Base-by-base conservation (phyloP, 352 stramenopile genomes). In the Globisporangium nunn region DNA sequence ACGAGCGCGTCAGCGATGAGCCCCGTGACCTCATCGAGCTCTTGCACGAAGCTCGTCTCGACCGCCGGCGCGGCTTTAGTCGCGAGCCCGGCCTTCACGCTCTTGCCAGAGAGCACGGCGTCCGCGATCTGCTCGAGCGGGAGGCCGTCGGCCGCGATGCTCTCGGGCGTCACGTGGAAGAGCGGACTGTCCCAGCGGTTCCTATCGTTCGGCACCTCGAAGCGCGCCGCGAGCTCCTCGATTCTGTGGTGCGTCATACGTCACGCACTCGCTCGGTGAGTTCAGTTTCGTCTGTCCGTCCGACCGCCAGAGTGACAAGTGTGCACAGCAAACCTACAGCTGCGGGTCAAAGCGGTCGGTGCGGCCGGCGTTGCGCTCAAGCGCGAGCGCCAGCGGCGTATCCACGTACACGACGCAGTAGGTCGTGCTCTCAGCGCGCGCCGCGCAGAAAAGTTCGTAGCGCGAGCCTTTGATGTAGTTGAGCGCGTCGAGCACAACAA, bases 391-490 rank as follows among this genome's bases (percentile, higher is more conserved):
- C 57, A 90, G 18, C 0, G 83, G 72, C 14, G 81, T 89, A 58
- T 93, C 77, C 37, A 93, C 74, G 46, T 84, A 91, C 30, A 93
- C 63, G 56, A 98, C 87, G 50, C 91, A 96, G 71, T 98, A 96
- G 10, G 81, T 87, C 55, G 93, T 91, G 66, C 75, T 88, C 60
- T 91, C 80, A 29, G 91, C 86, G 47, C 96, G 96, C 4, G 88
- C 90, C 50, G 97, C 91, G 74, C 93, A 98, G 67, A 96, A 96
- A 35, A 98, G 74, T 68, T 98, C 91, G 70, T 98, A 98, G 49
- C 92, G 76, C 73, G 90, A 96, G 52, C 93, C 93, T 63, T 98
- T 98, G 66, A 97, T 97, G 64, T 98, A 97, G 68, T 98, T 97
- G 37, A 97, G 65, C 15, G 88, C 92, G 72, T 98, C 93, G 52